Evolutionary conservation across 2,329 filamentous ascomycete genomes (phyloP), one percentile per base, ranked within the genome.

Genomic region (Dendrostoma leiphaemia): DNA sequence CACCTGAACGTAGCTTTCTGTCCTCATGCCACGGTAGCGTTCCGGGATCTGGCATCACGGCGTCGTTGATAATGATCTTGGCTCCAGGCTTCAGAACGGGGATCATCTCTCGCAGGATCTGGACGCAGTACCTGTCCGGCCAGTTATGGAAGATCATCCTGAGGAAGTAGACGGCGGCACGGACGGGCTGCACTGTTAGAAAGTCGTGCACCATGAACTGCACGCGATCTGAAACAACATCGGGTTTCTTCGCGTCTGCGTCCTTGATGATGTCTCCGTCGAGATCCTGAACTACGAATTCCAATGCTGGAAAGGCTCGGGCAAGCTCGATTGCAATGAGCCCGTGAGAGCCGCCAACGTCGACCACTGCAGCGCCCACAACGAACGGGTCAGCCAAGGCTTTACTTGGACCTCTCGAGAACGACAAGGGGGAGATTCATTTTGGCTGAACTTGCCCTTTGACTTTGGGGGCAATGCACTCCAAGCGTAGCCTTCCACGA

Each of bases 71-170:
- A 46, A 67, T 51, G 17, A 66, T 48, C 28, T 53, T 60, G 12
- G 65, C 59, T 1, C 65, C 64, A 3, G 56, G 56, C 31, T 63
- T 64, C 9, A 71, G 56, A 3, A 62, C 65, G 8, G 67, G 67
- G 8, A 68, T 56, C 6, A 72, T 60, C 1, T 59, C 60, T 17
- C 62, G 59, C 21, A 71, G 56, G 32, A 72, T 68, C 40, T 64
- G 56, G 2, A 69, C 44, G 43, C 59, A 64, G 54, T 71, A 67
- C 48, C 65, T 66, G 56, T 73, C 66, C 1, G 63, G 53, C 60
- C 66, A 72, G 49, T 64, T 64, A 53, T 71, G 69, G 43, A 71
- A 64, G 35, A 71, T 67, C 47, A 61, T 62, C 23, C 66, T 64
- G 53, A 71, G 63, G 40, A 70, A 53, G 37, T 53, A 53, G 13